A percentile compares a stretch with the other conserved stretches of the same genome.
Evolutionary conservation across 306 rosid species (phyloP).

Genomic region (Malus orientalis): DNA sequence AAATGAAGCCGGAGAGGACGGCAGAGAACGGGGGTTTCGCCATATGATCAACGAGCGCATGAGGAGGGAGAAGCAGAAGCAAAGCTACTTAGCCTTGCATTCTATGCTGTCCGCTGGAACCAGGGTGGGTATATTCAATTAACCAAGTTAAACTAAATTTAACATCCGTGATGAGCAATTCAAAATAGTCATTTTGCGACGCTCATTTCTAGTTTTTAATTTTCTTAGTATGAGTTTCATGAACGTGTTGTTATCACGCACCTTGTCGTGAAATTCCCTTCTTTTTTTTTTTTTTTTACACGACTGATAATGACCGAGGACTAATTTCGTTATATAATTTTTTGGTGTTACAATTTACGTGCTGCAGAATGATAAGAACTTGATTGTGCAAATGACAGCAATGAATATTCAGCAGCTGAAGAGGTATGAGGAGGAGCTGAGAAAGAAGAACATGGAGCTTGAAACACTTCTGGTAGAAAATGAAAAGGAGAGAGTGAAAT

Average conservation of each 20-base stretch:
- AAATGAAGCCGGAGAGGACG: neutral
- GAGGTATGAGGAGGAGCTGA: constrained; percentile 33
- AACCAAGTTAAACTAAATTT: too few species aligned
- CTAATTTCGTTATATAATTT: neutral
- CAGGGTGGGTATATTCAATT: constrained; percentile 26
- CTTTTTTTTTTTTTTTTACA: neutral
- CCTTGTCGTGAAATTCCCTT: neutral
- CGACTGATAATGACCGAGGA: neutral
- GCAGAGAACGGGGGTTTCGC: constrained; percentile 35
- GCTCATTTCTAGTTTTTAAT: too few species aligned
- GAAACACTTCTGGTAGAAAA: constrained; percentile 13
- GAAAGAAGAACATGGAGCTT: constrained; percentile 27
- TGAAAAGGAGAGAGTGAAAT: neutral
- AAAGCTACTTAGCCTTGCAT: constrained; percentile 43
- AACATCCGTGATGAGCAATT: neutral
- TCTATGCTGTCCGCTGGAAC: constrained; percentile 59
- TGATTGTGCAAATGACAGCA: constrained; percentile 44
- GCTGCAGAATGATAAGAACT: constrained; percentile 56
- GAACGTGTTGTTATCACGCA: neutral
- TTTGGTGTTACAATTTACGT: neutral
- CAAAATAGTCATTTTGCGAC: neutral
- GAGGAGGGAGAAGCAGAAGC: constrained; percentile 62
- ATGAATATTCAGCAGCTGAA: constrained; percentile 37
- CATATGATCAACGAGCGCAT: constrained; percentile 70
- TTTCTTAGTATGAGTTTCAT: neutral